Evolutionary conservation across 163 green algal genomes (phyloP).

Genomic region (Scenedesmus sp.): DNA sequence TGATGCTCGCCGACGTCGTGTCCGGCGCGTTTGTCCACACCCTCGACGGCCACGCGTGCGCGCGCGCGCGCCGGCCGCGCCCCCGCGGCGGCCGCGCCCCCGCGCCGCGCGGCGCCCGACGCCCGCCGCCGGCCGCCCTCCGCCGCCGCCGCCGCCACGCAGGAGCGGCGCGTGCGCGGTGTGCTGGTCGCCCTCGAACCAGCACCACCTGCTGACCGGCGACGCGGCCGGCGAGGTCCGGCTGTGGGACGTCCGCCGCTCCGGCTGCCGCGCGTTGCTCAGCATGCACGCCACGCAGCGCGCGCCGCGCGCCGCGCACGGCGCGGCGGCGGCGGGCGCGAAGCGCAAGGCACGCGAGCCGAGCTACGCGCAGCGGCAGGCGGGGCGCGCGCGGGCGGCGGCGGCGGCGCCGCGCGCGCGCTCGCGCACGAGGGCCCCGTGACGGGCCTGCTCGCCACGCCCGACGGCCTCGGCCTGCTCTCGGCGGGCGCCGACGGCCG

Average conservation of each 20-base stretch:
- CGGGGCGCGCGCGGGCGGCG: neutral
- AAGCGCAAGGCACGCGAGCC: slow-evolving; percentile 27
- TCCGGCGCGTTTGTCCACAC: slow-evolving; percentile 78
- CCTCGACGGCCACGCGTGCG: slow-evolving; percentile 75
- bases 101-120: too few relatives aligned
- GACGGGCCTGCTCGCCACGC: slow-evolving; percentile 67
- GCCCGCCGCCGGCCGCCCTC: too few relatives aligned
- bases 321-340: neutral
- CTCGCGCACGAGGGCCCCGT: slow-evolving; percentile 73
- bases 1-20: slow-evolving; percentile 80
- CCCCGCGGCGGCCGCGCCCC: too few relatives aligned
- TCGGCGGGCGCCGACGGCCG: slow-evolving; percentile 79
- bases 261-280: slow-evolving; percentile 67
- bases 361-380: too few relatives aligned
- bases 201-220: slow-evolving; percentile 76
- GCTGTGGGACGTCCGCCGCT: slow-evolving; percentile 86
- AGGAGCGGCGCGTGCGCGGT: slow-evolving; percentile 70
- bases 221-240: slow-evolving; percentile 71
- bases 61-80: too few relatives aligned
- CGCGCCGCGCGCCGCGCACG: neutral
- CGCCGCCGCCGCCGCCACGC: too few relatives aligned
- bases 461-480: slow-evolving; percentile 73
- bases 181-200: slow-evolving; percentile 70
- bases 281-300: slow-evolving; percentile 72
- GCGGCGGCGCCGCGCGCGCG: neutral